Evolutionary conservation across 2,329 filamentous ascomycete species (phyloP).

Genomic region (Alternaria ethzedia): DNA sequence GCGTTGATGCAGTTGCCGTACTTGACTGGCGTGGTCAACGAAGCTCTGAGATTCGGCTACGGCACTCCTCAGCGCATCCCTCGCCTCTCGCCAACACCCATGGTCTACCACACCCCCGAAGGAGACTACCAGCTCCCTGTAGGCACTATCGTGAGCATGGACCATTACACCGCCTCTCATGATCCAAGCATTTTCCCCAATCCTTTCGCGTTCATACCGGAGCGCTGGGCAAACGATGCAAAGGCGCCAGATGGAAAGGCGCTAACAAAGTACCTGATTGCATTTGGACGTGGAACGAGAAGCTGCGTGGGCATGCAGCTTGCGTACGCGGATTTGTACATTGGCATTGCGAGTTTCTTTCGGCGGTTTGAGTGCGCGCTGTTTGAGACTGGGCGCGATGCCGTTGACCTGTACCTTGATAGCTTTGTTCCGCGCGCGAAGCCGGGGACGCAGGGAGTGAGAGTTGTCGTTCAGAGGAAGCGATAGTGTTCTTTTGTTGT

Average conservation of each 20-base stretch:
- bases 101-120: constrained; percentile 24
- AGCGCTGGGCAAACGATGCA: neutral
- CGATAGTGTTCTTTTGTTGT: neutral
- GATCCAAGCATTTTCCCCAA: constrained; percentile 31
- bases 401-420: neutral
- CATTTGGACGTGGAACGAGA: constrained; percentile 17
- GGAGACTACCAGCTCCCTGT: constrained; percentile 18
- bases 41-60: constrained; percentile 30
- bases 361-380: constrained; percentile 13
- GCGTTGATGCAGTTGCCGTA: neutral
- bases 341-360: constrained; percentile 16
- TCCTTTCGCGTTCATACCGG: neutral
- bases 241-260: neutral
- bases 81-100: neutral
- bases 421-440: neutral
- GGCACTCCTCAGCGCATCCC: constrained; percentile 16
- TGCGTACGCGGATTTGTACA: constrained; percentile 14
- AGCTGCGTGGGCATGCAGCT: constrained; percentile 20
- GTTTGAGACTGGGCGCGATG: constrained; percentile 7
- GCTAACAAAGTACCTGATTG: constrained; percentile 14
- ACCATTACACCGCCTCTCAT: constrained; percentile 31
- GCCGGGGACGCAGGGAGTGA: neutral
- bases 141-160: constrained; percentile 39
- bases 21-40: constrained; percentile 7
- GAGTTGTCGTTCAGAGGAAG: neutral